Conservation (phyloP, 345 rosid species). For the Trapa bicornis region DNA sequence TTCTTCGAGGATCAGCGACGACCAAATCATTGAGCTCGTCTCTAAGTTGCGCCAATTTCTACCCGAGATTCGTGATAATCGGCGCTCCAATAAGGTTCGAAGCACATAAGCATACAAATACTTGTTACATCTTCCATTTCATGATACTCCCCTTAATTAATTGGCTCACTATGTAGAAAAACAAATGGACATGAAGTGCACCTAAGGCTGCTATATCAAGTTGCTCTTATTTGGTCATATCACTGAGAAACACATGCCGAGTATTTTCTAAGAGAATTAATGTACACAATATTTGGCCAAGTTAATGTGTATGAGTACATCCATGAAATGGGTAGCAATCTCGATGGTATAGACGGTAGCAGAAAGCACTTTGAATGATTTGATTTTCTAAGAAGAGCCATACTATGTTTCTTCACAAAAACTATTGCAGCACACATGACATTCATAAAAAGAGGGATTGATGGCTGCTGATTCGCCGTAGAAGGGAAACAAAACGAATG, state of each 20-base stretch:
- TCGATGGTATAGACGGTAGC: background rate
- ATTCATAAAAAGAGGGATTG: background rate
- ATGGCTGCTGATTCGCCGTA: too few species aligned
- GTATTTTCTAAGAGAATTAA: too few species aligned
- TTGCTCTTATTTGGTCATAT: too few species aligned
- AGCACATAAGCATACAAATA: background rate
- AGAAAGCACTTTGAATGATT: background rate
- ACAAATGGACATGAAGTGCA: background rate
- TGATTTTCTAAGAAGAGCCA: background rate
- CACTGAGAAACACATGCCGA: too few species aligned
- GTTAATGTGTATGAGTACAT: background rate
- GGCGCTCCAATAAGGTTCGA: conserved; percentile 65
- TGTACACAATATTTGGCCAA: too few species aligned
- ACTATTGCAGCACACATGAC: background rate
- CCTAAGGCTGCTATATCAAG: background rate
- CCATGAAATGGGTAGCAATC: background rate
- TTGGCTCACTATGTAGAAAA: background rate
- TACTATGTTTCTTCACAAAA: background rate
- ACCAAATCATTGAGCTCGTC: conserved; percentile 81
- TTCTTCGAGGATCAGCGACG: conserved; percentile 71
- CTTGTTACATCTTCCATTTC: background rate
- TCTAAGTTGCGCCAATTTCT: conserved; percentile 73
- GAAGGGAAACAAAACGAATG: background rate
- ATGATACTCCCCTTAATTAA: background rate
- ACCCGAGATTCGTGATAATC: conserved; percentile 74